Base-by-base conservation (phyloP, 148 eudicot species). In the Nyssa sinensis region DNA sequence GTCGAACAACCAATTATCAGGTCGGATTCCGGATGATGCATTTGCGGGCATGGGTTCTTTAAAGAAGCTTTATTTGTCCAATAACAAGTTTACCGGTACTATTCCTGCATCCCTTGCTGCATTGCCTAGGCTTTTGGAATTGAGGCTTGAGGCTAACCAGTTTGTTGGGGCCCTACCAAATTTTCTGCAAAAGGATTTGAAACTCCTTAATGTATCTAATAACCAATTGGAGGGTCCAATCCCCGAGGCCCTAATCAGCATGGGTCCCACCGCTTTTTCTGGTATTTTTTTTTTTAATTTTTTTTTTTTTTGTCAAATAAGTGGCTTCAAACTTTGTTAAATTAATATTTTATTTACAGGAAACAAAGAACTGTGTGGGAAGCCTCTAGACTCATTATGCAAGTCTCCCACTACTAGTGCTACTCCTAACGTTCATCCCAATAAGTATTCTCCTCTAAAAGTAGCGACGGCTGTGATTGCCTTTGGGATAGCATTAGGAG, bases 161-260 rank as follows among this genome's bases (percentile, higher is more conserved):
- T 93, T 93, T 69, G 59, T 75, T 49, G 98, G 98, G 5, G 49
- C 19, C 32, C 80, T 93, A 57, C 98, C 96, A 0, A 39, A 80
- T 17, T 83, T 89, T 53, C 61, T 49, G 60, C 82, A 70, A 71
- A 74, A 75, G 24, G 49, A 69, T 62, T 59, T 86, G 60, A 79
- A 66, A 19, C 2, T 77, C 13, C 23, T 91, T 33, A 86, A 86
- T 67, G 66, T 87, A 23, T 88, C 98, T 19, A 77, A 89, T 84
- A 93, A 93, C 78, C 80, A 85, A 30, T 62, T 93, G 69, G 86
- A 86, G 66, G 98, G 98, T 80, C 90, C 89, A 0, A 75, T 93
- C 47, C 98, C 98, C 13, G 51, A 70, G 11, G 66, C 76, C 39
- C 83, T 93, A 5, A 29, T 21, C 19, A 70, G 71, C 31, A 21